Conservation (phyloP, 2,329 filamentous ascomycete genomes). For the Fusarium guadeloupense region DNA sequence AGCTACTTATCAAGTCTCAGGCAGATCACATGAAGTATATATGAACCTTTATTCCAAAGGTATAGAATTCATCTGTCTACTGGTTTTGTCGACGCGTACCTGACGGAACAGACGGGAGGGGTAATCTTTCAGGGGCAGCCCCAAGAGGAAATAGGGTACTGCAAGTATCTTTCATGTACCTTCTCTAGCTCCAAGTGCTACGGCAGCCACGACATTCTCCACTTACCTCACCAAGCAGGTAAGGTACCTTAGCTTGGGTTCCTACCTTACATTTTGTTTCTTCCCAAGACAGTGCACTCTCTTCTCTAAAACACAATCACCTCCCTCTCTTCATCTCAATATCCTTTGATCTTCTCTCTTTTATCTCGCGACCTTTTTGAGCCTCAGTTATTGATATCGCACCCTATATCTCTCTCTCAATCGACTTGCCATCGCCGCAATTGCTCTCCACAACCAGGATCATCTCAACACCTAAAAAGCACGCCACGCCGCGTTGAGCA, state of each 20-base stretch:
- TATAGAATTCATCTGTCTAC: no score
- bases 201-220: conserved; percentile 21
- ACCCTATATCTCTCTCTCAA: background rate
- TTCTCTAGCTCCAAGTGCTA: background rate
- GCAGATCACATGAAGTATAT: no score
- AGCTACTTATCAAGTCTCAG: no score
- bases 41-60: no score
- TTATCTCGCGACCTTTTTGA: background rate
- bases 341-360: conserved; percentile 3
- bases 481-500: conserved; percentile 39
- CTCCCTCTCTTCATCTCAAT: conserved; percentile 12
- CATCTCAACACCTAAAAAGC: conserved; percentile 35
- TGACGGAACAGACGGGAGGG: conserved; percentile 5
- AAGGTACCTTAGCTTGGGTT: conserved; percentile 5
- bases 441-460: conserved; percentile 20
- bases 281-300: conserved; percentile 8
- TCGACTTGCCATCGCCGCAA: conserved; percentile 16
- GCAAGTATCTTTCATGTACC: conserved; percentile 13
- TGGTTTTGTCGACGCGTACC: no score
- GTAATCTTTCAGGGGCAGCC: conserved; percentile 26
- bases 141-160: conserved; percentile 20
- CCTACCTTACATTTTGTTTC: background rate
- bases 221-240: conserved; percentile 17
- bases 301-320: conserved; percentile 8
- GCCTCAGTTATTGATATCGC: background rate